phyloP scores from a whole-genome alignment of 2,329 filamentous ascomycete species.

The Cladosporium sp. region DNA sequence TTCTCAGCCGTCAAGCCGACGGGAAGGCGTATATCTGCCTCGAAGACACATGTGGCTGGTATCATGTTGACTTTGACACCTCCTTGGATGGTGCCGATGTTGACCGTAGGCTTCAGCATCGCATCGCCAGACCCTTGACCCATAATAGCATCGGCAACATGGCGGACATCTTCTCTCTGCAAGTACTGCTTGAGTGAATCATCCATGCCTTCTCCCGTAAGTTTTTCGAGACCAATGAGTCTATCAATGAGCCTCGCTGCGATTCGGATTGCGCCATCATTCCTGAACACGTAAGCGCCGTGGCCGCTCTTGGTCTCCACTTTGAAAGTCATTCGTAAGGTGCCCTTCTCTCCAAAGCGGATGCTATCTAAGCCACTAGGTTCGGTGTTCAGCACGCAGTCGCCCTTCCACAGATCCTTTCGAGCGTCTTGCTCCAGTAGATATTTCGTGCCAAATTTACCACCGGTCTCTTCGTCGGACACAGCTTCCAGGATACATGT shows the following conservation, averaged over 20 bases:
- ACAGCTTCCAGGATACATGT: constrained; percentile 30
- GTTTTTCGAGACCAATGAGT: constrained; percentile 25
- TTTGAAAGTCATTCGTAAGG: constrained; percentile 37
- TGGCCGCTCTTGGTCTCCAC: constrained; percentile 33
- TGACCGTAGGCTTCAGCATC: constrained; percentile 35
- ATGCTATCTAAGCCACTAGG: constrained; percentile 37
- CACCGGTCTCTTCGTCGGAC: constrained; percentile 40
- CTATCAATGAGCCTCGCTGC: constrained; percentile 29
- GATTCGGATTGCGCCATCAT: constrained; percentile 35
- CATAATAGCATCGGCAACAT: constrained; percentile 34
- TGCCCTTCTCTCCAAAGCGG: constrained; percentile 41
- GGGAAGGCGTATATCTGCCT: constrained; percentile 38
- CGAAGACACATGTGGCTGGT: constrained; percentile 35
- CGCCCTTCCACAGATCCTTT: constrained; percentile 34
- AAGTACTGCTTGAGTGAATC: constrained; percentile 28
- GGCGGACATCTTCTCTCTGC: constrained; percentile 27
- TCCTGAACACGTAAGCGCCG: constrained; percentile 38
- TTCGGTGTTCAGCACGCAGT: constrained; percentile 38
- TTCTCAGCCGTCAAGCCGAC: constrained; percentile 32
- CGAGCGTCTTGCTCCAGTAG: constrained; percentile 29
- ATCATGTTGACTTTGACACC: constrained; percentile 43
- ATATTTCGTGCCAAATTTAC: constrained; percentile 34
- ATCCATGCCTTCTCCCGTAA: no score
- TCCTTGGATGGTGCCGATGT: constrained; percentile 39
- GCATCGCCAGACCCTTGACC: constrained; percentile 32